A percentile compares a stretch with the other conserved stretches of the same genome.
Conservation (phyloP, 1,139 yeast genomes). For the Pichia terricola region DNA sequence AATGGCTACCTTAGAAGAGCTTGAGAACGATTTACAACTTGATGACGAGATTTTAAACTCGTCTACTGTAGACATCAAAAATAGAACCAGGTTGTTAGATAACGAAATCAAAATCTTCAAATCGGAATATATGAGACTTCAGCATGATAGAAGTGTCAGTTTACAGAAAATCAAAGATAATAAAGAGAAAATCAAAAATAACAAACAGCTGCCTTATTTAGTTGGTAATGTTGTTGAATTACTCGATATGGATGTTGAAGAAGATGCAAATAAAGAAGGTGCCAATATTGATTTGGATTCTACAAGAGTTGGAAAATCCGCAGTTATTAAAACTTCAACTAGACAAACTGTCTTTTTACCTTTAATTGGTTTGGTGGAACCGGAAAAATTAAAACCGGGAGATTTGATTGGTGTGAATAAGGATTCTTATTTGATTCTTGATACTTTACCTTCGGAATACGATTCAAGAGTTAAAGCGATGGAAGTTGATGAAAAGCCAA, state of each 20-base stretch:
- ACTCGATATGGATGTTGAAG: slow-evolving; percentile 79
- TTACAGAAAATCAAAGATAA: slow-evolving; percentile 90
- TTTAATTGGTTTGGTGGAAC: slow-evolving; percentile 89
- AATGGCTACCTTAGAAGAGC: slow-evolving; percentile 66
- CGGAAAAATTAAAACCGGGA: slow-evolving; percentile 81
- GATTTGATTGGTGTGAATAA: slow-evolving; percentile 97
- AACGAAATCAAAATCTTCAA: slow-evolving; percentile 95
- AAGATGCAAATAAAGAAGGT: slow-evolving; percentile 83
- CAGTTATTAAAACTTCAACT: slow-evolving; percentile 94
- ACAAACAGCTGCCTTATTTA: slow-evolving; percentile 88
- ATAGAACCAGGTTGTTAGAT: slow-evolving; percentile 80
- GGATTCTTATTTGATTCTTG: slow-evolving; percentile 88
- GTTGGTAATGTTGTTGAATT: slow-evolving; percentile 98
- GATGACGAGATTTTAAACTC: slow-evolving; percentile 76
- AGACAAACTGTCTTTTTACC: slow-evolving; percentile 97
- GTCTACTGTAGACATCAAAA: slow-evolving; percentile 74
- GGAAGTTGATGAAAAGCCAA: slow-evolving; percentile 98
- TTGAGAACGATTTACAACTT: slow-evolving; percentile 46
- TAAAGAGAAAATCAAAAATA: slow-evolving; percentile 91
- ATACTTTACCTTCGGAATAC: slow-evolving; percentile 92
- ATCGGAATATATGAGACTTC: slow-evolving; percentile 81
- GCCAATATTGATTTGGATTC: slow-evolving; percentile 94
- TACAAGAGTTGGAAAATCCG: slow-evolving; percentile 89
- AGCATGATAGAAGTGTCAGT: slow-evolving; percentile 91
- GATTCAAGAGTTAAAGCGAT: slow-evolving; percentile 97